Conservation (phyloP, 441 rosid genomes). For the Euphorbia celastroides region DNA sequence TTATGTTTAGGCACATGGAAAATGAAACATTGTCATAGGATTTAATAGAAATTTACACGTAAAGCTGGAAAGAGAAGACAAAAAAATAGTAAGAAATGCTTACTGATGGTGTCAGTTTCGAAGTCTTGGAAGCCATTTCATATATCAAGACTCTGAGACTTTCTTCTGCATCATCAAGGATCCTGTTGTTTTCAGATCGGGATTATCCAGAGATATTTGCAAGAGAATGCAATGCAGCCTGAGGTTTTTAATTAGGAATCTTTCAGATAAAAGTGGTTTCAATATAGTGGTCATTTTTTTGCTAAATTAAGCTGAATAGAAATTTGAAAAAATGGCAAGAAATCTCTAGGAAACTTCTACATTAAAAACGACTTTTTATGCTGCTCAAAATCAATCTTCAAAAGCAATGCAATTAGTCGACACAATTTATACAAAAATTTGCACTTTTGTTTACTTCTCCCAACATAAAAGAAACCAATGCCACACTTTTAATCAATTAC, state of each 20-base stretch:
- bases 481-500: no score
- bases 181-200: conserved; percentile 38
- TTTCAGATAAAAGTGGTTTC: conserved; percentile 2
- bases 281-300: background rate
- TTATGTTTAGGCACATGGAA: background rate
- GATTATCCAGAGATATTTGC: conserved; percentile 71
- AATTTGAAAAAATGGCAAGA: no score
- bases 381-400: no score
- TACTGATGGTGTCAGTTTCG: conserved; percentile 79
- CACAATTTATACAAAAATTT: no score
- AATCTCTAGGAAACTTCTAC: no score
- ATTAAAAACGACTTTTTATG: no score
- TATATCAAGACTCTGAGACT: conserved; percentile 56
- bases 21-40: no score
- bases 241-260: conserved; percentile 25
- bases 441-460: no score
- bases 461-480: no score
- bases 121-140: conserved; percentile 64
- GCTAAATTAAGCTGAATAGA: no score
- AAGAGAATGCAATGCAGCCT: conserved; percentile 85
- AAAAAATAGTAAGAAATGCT: conserved; percentile 16
- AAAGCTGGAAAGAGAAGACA: background rate
- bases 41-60: background rate
- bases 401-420: no score
- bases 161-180: conserved; percentile 71